Base-by-base conservation (phyloP, 2,329 filamentous ascomycete species). In the Berkeleyomyces basicola region DNA sequence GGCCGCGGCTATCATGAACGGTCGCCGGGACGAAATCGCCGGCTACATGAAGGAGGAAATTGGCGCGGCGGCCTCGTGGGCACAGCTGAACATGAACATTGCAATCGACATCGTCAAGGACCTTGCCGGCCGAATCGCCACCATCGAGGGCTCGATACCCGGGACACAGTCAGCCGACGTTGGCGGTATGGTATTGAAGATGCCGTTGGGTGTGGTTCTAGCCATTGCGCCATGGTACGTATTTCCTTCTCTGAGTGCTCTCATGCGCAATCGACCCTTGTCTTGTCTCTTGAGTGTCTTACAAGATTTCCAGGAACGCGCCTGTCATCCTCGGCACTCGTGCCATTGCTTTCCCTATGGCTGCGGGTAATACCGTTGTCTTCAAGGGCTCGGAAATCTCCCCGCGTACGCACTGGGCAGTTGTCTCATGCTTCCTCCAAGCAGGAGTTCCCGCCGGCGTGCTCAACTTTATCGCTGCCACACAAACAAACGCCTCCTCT, bases 171-270 rank as follows among this genome's bases (percentile, higher is more conserved):
- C 73, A 40, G 67, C 71, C 2, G 65, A 67, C 39, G 67, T 69
- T 36, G 76, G 65, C 31, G 87, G 84, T 0, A 75, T 93, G 67
- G 74, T 95, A 3, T 73, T 85, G 66, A 85, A 84, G 70, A 87
- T 91, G 72, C 88, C 90, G 0, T 90, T 82, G 68, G 90, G 90
- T 1, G 88, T 93, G 6, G 78, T 91, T 14, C 74, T 95, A 39
- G 84, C 82, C 2, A 90, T 95, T 71, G 87, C 86, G 2, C 88
- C 90, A 7, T 95, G 90, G 89, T 90, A 76, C 68, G 74, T 67
- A 7, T 31, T 44, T 4, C 5, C 33, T 9, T 47, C 23, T 49
- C 16, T 31, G 23, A 42, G 33, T 16, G 16, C 11, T n/a, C 7
- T 14, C 7, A 46, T 53, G 23, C 42, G 23, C 23, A 23, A 23